Evolutionary conservation across 352 stramenopile genomes (phyloP).

Genomic region (Pythium insidiosum): DNA sequence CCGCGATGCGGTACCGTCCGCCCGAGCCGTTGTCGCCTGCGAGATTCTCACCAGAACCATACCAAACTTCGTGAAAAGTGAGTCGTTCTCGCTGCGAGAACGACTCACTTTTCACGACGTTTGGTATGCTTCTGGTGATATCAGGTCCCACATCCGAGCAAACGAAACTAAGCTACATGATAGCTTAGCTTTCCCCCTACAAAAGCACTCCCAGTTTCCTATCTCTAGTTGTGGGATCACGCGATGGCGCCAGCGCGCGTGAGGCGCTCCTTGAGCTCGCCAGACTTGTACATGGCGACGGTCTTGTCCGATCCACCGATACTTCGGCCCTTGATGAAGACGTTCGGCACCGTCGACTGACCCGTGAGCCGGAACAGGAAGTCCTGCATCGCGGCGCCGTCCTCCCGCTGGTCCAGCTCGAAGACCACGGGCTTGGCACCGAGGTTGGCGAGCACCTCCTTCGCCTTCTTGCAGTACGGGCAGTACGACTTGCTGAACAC

Average conservation of each 20-base stretch:
- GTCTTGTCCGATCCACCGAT: constrained; percentile 95
- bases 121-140: too few relatives aligned
- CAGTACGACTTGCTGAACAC: constrained; percentile 86
- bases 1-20: too few relatives aligned
- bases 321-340: constrained; percentile 96
- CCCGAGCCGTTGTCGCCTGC: too few relatives aligned
- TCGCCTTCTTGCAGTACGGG: constrained; percentile 83
- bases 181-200: too few relatives aligned
- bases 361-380: constrained; percentile 90
- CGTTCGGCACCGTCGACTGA: constrained; percentile 95
- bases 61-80: too few relatives aligned
- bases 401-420: constrained; percentile 70
- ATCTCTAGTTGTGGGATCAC: too few relatives aligned
- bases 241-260: constrained; percentile 55
- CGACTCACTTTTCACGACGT: too few relatives aligned
- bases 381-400: constrained; percentile 89
- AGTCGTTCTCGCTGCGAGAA: too few relatives aligned
- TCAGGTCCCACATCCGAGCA: too few relatives aligned
- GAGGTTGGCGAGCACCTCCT: constrained; percentile 49
- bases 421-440: constrained; percentile 63
- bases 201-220: too few relatives aligned
- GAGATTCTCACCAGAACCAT: too few relatives aligned
- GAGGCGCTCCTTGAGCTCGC: constrained; percentile 88
- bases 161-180: too few relatives aligned
- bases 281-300: constrained; percentile 71